phyloP scores from a whole-genome alignment of 305 asterid genomes.

The Ilex paraguariensis region DNA sequence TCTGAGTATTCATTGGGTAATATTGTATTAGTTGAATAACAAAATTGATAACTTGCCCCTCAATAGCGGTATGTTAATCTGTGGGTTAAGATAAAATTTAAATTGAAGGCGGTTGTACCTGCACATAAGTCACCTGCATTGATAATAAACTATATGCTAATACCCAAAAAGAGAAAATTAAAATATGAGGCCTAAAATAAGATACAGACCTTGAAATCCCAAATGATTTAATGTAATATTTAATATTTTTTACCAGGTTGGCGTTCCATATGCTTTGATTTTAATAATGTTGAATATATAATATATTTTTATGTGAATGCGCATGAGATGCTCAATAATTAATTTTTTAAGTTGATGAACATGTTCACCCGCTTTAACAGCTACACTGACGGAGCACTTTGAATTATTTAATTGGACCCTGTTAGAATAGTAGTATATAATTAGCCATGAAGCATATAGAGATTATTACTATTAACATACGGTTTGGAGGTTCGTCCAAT shows the following conservation, averaged over 20 bases:
- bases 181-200: conserved; percentile 18
- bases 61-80: conserved; percentile 27
- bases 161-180: conserved; percentile 29
- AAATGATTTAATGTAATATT: conserved; percentile 18
- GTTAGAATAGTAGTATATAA: conserved; percentile 17
- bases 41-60: conserved; percentile 46
- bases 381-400: conserved; percentile 32
- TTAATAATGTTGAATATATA: conserved; percentile 21
- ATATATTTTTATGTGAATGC: conserved; percentile 26
- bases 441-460: conserved; percentile 9
- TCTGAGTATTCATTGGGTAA: conserved; percentile 22
- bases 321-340: conserved; percentile 40
- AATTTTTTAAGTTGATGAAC: conserved; percentile 27
- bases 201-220: conserved; percentile 19
- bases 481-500: conserved; percentile 6
- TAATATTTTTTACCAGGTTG: conserved; percentile 46
- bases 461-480: conserved; percentile 11
- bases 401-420: conserved; percentile 27
- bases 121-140: conserved; percentile 40
- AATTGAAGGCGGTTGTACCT: conserved; percentile 24
- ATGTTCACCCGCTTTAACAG: conserved; percentile 44
- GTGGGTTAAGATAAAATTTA: conserved; percentile 13
- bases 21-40: conserved; percentile 35
- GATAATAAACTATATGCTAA: conserved; percentile 23
- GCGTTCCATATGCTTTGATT: conserved; percentile 34